Evolutionary conservation across 208 protist genomes (phyloP), one percentile per base, ranked within the genome.

Genomic region (Lotmaria passim): DNA sequence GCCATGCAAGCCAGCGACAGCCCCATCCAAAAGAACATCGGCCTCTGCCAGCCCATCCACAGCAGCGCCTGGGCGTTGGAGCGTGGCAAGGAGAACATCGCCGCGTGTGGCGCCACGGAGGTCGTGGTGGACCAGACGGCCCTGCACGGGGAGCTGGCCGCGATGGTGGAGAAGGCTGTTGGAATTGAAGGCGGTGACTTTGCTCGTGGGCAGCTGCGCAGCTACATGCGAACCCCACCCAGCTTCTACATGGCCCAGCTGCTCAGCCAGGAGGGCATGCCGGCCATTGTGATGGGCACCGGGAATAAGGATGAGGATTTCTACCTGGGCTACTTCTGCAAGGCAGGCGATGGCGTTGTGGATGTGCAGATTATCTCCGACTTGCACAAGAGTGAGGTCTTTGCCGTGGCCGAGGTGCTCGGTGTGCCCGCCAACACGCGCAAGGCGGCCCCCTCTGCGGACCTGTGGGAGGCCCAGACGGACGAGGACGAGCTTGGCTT

Each of bases 281-380:
- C 96, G n/a, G 78, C 86, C 15, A 91, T 98, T 65, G 97, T 99
- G 19, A 95, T 99, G 83, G 97, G 97, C 17, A 99, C 97, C 19
- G 97, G 97, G 12, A 99, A 99, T 83, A 97, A 89, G 83, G 97
- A 98, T 67, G 97, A 98, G 69, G 97, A 99, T 69, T 95, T 94
- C 31, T 98, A 98, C 73, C 79, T 99, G 11, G 91, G 81, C 30
- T 99, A 99, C 75, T 99, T 98, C 63, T 98, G 94, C 82, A 99
- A 99, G 74, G 97, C 97, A 5, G 97, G 97, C 15, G 97, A 99
- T 67, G 97, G 97, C 21, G 89, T 98, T 21, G 95, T 97, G 52
- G 97, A 99, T 80, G 85, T 99, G 56, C 96, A 98, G 78, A 59
- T 98, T 28, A 98, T 99, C 55, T 87, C 91, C 14, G 97, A 99